phyloP scores from a whole-genome alignment of 1,139 yeast species.

The Suhomyces terraborum region DNA sequence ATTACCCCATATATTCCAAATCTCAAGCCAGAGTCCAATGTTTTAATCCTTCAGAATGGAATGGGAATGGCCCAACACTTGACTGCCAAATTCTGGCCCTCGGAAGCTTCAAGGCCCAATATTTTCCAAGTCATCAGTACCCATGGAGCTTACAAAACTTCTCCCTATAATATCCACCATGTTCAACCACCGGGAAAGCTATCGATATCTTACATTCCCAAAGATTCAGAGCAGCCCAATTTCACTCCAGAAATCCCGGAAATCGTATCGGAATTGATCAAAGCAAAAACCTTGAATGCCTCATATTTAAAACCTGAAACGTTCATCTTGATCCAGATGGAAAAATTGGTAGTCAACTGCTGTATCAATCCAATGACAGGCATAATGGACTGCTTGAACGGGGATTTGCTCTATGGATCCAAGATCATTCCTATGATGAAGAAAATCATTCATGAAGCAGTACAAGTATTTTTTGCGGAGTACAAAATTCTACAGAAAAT shows the following conservation, averaged over 20 bases:
- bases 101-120: conserved; percentile 46
- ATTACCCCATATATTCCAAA: conserved; percentile 45
- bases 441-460: conserved; percentile 50
- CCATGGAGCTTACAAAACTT: conserved; percentile 67
- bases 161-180: conserved; percentile 56
- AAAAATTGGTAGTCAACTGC: conserved; percentile 73
- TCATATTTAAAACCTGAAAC: conserved; percentile 52
- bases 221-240: conserved; percentile 3
- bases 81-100: conserved; percentile 57
- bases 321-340: conserved; percentile 64
- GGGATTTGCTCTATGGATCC: conserved; percentile 53
- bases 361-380: conserved; percentile 78
- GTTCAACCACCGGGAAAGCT: conserved; percentile 70
- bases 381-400: conserved; percentile 68
- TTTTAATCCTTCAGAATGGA: conserved; percentile 78
- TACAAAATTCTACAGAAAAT: conserved; percentile 32
- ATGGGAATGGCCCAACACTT: conserved; percentile 66
- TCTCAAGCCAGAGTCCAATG: conserved; percentile 47
- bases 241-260: conserved; percentile 25
- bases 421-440: conserved; percentile 36
- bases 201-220: conserved; percentile 43
- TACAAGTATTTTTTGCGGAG: conserved; percentile 40
- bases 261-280: conserved; percentile 34
- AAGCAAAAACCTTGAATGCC: conserved; percentile 42
- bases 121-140: conserved; percentile 74